Conservation (phyloP, 495 filamentous ascomycete species). For the Neurospora sp. region DNA sequence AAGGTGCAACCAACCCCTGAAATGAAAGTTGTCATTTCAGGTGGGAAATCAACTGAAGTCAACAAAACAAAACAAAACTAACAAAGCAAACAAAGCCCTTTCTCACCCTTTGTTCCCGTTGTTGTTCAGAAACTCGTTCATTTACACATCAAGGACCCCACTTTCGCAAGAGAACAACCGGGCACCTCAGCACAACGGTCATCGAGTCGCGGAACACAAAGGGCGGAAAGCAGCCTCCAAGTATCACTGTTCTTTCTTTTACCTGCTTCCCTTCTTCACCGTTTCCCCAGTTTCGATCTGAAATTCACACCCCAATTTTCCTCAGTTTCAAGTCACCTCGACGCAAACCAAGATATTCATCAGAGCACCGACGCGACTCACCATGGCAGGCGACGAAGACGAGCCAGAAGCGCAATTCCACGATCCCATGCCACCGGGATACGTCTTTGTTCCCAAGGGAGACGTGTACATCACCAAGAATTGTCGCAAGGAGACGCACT, state of each 20-base stretch:
- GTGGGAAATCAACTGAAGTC: neutral
- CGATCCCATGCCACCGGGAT: slow-evolving; percentile 21
- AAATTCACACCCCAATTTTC: neutral
- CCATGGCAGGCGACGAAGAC: neutral
- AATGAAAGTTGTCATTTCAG: neutral
- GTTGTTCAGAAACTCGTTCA: neutral
- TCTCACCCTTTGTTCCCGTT: neutral
- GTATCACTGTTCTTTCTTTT: neutral
- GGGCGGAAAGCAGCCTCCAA: neutral
- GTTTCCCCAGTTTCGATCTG: neutral
- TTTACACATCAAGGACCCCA: neutral
- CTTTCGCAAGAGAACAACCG: neutral
- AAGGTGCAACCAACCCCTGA: neutral
- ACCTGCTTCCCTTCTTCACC: neutral
- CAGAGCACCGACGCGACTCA: neutral
- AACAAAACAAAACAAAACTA: neutral
- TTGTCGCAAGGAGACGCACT: slow-evolving; percentile 27
- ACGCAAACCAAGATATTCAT: neutral
- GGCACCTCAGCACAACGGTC: neutral
- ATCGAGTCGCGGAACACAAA: neutral
- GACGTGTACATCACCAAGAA: slow-evolving; percentile 27
- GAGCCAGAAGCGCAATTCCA: slow-evolving; percentile 12
- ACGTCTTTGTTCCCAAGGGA: slow-evolving; percentile 29
- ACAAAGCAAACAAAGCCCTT: neutral
- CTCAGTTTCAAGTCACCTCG: neutral